Base-by-base conservation (phyloP, 1,139 yeast species). In the Kazachstania sp. region DNA sequence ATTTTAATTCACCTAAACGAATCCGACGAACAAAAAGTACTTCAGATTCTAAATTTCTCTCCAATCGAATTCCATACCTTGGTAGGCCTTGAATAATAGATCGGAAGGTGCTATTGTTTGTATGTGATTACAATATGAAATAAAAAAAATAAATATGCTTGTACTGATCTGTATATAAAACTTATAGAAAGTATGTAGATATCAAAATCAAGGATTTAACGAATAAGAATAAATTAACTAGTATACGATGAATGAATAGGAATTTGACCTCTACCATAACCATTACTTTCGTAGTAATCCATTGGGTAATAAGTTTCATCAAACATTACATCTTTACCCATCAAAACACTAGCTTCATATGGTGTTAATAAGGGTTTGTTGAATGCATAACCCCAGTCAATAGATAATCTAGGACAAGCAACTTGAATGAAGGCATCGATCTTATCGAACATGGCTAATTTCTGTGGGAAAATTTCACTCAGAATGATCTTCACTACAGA, bases 361-460 rank as follows among this genome's bases (percentile, higher is more conserved):
- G 99, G 98, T 0, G 98, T 90, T 49, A 92, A 69, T 41, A 92
- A 71, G 0, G 99, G 99, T 61, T 85, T 86, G 49, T 82, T 80
- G 62, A 92, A 92, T 0, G 98, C 98, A 64, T 94, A 92, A 1
- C 99, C 99, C 99, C 99, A 92, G 64, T 92, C 99, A 40, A 92
- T 92, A 2, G 96, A 86, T 45, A 92, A 71, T 56, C 99, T 72
- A 0, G 99, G 99, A 64, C 99, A 92, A 0, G 98, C 99, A 3
- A 92, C 96, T 66, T 92, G 99, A 18, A 92, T 85, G 74, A 95
- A 92, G 6, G 90, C 95, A 67, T 92, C 98, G 19, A 92, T 79
- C 59, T 87, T 95, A 58, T 86, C 90, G 68, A 92, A 92, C 82
- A 85, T 84, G n/a, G 97, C 84, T 37, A 92, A 70, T 59, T 92